phyloP scores from a whole-genome alignment of 2,329 filamentous ascomycete species.

The Orbilia oligospora region DNA sequence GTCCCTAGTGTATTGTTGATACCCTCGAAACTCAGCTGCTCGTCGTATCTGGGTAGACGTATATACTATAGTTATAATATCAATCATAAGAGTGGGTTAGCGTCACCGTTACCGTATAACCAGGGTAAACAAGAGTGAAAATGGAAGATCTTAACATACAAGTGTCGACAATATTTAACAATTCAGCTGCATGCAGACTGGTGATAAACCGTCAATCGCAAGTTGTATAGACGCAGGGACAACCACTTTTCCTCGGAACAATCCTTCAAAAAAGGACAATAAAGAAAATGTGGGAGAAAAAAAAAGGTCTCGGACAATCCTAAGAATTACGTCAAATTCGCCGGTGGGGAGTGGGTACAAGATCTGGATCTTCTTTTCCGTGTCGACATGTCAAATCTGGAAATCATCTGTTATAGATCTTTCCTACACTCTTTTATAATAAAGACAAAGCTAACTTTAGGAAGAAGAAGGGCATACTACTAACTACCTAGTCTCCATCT shows the following conservation, averaged over 20 bases:
- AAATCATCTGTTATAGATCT: not conserved
- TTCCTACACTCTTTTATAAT: not conserved
- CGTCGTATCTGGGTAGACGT: not conserved
- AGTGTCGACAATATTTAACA: slow-evolving; percentile 1
- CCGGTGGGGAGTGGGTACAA: slow-evolving; percentile 32
- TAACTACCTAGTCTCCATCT: not conserved
- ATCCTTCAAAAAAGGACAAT: slow-evolving; percentile 23
- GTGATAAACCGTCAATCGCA: slow-evolving; percentile 15
- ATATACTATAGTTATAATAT: not conserved
- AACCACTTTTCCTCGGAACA: slow-evolving; percentile 43
- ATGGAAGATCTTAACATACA: not conserved
- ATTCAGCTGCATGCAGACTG: no score
- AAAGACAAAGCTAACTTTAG: not conserved
- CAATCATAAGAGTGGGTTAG: no score
- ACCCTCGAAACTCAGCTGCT: slow-evolving; percentile 14
- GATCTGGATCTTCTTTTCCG: not conserved
- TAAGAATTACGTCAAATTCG: slow-evolving; percentile 38
- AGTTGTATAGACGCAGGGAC: slow-evolving; percentile 33
- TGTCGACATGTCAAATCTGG: slow-evolving; percentile 27
- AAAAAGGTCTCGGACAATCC: slow-evolving; percentile 17
- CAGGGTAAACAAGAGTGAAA: not conserved
- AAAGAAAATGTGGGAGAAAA: not conserved
- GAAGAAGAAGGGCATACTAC: not conserved
- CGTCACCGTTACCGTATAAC: no score
- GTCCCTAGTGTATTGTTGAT: not conserved